These are phyloP conservation scores for Monotropa hypopitys DNA, from an alignment of 179 eudicot species.

Conservation along the genomic window DNA sequence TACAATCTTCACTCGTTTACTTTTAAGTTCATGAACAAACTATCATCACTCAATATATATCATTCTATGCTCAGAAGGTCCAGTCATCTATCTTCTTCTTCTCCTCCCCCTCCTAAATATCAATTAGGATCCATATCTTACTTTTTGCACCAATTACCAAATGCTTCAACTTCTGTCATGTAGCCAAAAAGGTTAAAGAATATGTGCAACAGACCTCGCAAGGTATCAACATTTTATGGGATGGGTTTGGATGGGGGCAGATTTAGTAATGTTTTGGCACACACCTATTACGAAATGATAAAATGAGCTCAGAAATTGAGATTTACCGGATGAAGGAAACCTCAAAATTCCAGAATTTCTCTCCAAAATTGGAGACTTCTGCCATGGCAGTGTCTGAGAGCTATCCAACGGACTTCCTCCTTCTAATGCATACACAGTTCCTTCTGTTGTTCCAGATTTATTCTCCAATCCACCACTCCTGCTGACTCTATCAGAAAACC, in stretches of 20 bases:
- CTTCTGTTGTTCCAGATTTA: conserved; percentile 55
- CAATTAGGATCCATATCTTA: background rate
- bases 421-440: conserved; percentile 60
- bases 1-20: background rate
- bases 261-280: background rate
- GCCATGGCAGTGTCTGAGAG: conserved; percentile 36
- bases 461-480: conserved; percentile 40
- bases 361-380: conserved; percentile 54
- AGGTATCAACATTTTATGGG: background rate
- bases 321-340: conserved; percentile 49
- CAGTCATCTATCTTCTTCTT: background rate
- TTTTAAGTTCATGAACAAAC: background rate
- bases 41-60: background rate
- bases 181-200: background rate
- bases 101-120: background rate
- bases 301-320: background rate
- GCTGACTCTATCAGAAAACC: conserved; percentile 46
- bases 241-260: background rate
- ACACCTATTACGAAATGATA: conserved; percentile 1
- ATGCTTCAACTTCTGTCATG: background rate
- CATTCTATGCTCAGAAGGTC: too few species aligned
- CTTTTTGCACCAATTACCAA: background rate
- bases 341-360: conserved; percentile 21
- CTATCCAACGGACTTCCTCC: conserved; percentile 71
- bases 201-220: background rate